Percentiles rank a stretch among this genome's conserved stretches.
phyloP scores from a whole-genome alignment of 2,329 filamentous ascomycete genomes.

The Bipolaris bicolor region DNA sequence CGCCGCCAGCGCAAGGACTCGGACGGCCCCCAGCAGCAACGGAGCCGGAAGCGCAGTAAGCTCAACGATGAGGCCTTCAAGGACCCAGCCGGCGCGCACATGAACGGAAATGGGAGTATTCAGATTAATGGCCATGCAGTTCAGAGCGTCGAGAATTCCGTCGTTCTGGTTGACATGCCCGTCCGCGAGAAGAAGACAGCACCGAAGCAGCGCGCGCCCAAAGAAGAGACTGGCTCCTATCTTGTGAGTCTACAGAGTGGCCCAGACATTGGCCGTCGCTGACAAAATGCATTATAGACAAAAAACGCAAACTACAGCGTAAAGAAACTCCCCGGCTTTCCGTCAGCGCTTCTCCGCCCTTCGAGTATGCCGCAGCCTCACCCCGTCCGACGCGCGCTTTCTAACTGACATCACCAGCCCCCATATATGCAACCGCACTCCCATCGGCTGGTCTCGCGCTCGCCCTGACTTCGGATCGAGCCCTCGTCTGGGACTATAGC shows the following conservation, averaged over 20 bases:
- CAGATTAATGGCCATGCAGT: constrained; percentile 43
- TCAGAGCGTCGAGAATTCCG: constrained; percentile 36
- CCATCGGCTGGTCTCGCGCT: constrained; percentile 73
- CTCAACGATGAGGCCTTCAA: constrained; percentile 52
- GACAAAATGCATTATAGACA: constrained; percentile 59
- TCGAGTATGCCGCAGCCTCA: constrained; percentile 61
- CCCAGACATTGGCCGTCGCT: constrained; percentile 4
- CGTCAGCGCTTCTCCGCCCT: constrained; percentile 74
- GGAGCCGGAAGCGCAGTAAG: constrained; percentile 55
- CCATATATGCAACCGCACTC: constrained; percentile 56
- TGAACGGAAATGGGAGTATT: constrained; percentile 43
- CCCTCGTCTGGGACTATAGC: constrained; percentile 89
- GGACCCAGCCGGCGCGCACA: constrained; percentile 30
- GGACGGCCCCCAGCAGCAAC: constrained; percentile 51
- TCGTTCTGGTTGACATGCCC: constrained; percentile 47
- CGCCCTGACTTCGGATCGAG: constrained; percentile 78
- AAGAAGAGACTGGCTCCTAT: constrained; percentile 71
- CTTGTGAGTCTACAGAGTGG: constrained; percentile 58
- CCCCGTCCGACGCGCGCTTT: constrained; percentile 11
- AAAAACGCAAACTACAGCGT: constrained; percentile 85
- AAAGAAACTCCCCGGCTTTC: constrained; percentile 81
- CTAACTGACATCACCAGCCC: constrained; percentile 36
- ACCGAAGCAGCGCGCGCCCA: constrained; percentile 64
- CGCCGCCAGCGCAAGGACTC: constrained; percentile 55
- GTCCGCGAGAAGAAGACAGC: constrained; percentile 49